Conservation (phyloP, 2,329 filamentous ascomycete species). For the Diaporthe citrichinensis region DNA sequence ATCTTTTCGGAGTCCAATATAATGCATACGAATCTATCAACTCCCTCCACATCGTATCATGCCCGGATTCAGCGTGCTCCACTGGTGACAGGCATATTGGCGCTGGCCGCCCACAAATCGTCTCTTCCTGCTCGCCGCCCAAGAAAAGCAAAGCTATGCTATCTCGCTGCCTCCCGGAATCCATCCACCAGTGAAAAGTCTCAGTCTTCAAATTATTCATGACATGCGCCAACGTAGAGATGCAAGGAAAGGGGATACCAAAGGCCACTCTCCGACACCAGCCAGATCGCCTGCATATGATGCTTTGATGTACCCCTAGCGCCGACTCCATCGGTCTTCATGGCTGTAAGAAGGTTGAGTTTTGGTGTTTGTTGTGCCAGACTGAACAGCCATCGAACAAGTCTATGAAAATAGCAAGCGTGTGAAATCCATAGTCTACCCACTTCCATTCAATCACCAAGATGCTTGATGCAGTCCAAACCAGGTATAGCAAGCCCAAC, state of each 20-base stretch:
- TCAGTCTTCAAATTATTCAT: background rate
- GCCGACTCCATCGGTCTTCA: background rate
- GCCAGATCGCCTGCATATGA: background rate
- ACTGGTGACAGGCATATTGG: background rate
- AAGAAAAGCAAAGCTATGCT: constrained; percentile 14
- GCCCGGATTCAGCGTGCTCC: background rate
- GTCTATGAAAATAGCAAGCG: constrained; percentile 15
- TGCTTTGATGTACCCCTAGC: background rate
- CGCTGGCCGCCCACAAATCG: background rate
- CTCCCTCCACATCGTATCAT: background rate
- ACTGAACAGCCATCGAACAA: constrained; percentile 3
- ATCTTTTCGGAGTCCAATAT: background rate
- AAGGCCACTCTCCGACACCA: background rate
- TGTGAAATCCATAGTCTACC: background rate
- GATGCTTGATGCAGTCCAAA: background rate
- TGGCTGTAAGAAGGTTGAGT: background rate
- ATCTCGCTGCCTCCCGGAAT: background rate
- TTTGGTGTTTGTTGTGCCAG: background rate
- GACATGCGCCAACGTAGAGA: background rate
- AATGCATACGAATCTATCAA: constrained; percentile 8
- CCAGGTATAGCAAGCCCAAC: background rate
- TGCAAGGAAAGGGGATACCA: background rate
- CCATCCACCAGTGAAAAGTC: background rate
- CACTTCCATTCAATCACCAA: background rate
- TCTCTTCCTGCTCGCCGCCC: background rate